Base-by-base conservation (phyloP, 2,329 filamentous ascomycete genomes). In the Pseudogymnoascus sp. region DNA sequence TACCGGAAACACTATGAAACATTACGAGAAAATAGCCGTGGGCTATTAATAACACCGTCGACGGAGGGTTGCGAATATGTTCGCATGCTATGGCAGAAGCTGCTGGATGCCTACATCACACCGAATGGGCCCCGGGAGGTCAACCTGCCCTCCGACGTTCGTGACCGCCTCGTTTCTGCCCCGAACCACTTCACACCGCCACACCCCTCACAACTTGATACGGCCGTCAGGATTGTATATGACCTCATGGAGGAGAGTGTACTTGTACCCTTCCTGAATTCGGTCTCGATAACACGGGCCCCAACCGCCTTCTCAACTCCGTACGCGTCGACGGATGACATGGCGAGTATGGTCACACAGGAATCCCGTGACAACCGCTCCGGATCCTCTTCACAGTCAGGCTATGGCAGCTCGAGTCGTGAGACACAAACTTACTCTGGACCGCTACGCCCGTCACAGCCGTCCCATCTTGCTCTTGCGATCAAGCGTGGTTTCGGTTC, bases 201-300 rank as follows among this genome's bases (percentile, higher is more conserved):
- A 4, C 77, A 85, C 63, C 92, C 94, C 1, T 84, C 87, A 40
- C 84, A 86, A 61, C 79, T 99, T 13, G 88, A 95, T 64, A 83
- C 89, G 59, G 92, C 94, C 18, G 89, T 96, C 25, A 83, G 84
- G 65, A 95, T 96, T 64, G 90, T 97, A 40, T 92, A 93, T 73
- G 94, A 97, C 68, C 79, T 99, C 62, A 97, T 99, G 92, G 95
- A 96, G 69, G 94, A 97, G 73, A 97, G 92, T 3, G 90, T 97
- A 0, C 80, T 97, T 60, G 87, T 96, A 0, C 92, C 93, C 0
- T 99, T 97, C 72, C 81, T 97, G 61, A 93, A 96, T 65, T 72
- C 71, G 6, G 66, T 72, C 3, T 64, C 27, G 66, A 59, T 68
- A 29, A 63, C 69, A 63, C 67, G 68, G 59, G 66, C 64, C 1